Conservation (phyloP, 2,329 filamentous ascomycete genomes). For the Cladophialophora immunda region DNA sequence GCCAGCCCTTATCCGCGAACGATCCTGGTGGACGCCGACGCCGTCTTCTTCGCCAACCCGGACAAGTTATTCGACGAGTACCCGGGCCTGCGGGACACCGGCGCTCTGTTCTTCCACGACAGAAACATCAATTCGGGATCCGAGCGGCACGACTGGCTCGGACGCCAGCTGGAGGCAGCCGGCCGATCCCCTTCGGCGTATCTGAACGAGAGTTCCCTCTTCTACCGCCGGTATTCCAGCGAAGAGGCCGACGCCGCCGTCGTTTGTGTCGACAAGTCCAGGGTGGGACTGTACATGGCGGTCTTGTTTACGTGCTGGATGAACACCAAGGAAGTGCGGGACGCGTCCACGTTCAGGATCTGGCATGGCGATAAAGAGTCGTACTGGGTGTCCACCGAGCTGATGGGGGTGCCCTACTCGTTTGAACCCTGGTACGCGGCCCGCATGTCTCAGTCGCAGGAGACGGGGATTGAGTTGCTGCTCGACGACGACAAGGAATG, state of each 20-base stretch:
- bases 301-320: constrained; percentile 58
- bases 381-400: constrained; percentile 58
- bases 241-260: constrained; percentile 56
- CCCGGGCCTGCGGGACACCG: constrained; percentile 27
- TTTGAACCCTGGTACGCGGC: constrained; percentile 46
- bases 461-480: not conserved
- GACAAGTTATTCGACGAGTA: constrained; percentile 31
- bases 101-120: constrained; percentile 38
- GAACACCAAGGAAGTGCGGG: constrained; percentile 52
- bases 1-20: constrained; percentile 32
- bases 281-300: constrained; percentile 49
- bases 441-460: constrained; percentile 12
- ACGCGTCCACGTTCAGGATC: constrained; percentile 52
- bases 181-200: constrained; percentile 45
- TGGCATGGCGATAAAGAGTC: constrained; percentile 59
- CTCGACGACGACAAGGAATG: not conserved
- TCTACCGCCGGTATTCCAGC: constrained; percentile 52
- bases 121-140: constrained; percentile 22
- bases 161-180: constrained; percentile 42
- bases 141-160: constrained; percentile 32
- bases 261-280: constrained; percentile 54
- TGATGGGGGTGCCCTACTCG: constrained; percentile 49
- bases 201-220: constrained; percentile 46
- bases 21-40: constrained; percentile 37
- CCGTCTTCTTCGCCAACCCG: constrained; percentile 33